Evolutionary conservation across 345 rosid genomes (phyloP).

Genomic region (Rhodamnia argentea): DNA sequence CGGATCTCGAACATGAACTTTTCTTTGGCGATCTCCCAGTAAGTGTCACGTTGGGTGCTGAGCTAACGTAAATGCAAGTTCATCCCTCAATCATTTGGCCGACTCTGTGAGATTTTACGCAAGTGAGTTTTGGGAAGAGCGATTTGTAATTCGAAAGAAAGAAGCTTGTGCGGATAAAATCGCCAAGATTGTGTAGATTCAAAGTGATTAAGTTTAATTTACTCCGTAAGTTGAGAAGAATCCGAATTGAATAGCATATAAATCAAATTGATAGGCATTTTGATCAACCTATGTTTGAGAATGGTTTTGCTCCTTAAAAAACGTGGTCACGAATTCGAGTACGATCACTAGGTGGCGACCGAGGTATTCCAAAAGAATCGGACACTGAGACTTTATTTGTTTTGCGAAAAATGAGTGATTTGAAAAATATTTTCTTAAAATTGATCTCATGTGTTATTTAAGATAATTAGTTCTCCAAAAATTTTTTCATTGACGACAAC

Average conservation of each 20-base stretch:
- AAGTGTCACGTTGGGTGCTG: background rate
- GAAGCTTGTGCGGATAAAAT: background rate
- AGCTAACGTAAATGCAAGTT: background rate
- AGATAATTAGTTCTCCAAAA: no score
- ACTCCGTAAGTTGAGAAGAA: no score
- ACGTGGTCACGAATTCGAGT: background rate
- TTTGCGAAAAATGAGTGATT: no score
- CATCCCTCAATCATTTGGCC: background rate
- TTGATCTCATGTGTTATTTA: no score
- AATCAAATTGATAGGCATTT: background rate
- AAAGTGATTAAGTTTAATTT: background rate
- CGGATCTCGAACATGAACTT: background rate
- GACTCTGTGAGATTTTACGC: background rate
- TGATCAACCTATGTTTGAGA: background rate
- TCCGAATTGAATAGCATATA: no score
- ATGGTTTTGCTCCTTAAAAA: background rate
- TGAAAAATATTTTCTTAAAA: no score
- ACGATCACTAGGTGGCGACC: background rate
- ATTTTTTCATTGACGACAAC: no score
- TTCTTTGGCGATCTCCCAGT: background rate
- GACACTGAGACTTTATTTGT: background rate
- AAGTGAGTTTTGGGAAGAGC: background rate
- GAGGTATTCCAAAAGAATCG: background rate
- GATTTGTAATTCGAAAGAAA: background rate
- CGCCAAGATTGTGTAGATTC: background rate